A percentile compares a stretch with the other conserved stretches of the same genome.
These are phyloP conservation scores for Globisporangium nunn DNA, from an alignment of 352 stramenopile genomes.

Conservation along the genomic window DNA sequence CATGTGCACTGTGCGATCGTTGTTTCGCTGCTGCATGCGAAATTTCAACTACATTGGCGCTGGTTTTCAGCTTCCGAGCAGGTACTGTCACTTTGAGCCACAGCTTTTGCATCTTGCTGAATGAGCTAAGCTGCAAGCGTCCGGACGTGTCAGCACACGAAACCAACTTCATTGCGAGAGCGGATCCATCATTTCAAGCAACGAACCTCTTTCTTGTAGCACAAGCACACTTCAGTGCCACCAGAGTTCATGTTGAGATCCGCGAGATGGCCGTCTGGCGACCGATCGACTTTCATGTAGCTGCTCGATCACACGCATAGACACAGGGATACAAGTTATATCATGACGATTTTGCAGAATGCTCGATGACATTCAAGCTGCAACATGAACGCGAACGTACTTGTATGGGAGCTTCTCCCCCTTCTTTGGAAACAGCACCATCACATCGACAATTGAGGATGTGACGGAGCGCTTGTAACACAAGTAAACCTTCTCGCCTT, in stretches of 20 bases:
- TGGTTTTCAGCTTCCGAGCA: not conserved
- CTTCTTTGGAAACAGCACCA: conserved; percentile 74
- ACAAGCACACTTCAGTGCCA: conserved; percentile 67
- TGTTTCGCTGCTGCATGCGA: not conserved
- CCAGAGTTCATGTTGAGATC: conserved; percentile 71
- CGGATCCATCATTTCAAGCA: not conserved
- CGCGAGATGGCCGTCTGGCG: conserved; percentile 52
- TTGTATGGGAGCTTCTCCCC: conserved; percentile 78
- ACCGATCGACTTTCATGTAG: conserved; percentile 73
- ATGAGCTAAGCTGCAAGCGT: conserved; percentile 17
- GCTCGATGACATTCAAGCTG: no score
- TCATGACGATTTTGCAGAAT: not conserved
- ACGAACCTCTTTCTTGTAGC: conserved; percentile 77
- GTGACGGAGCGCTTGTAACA: conserved; percentile 65
- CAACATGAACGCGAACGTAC: conserved; percentile 17
- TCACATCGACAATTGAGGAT: conserved; percentile 58
- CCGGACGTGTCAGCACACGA: not conserved
- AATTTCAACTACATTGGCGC: no score
- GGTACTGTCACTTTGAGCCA: conserved; percentile 28
- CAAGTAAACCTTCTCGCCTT: conserved; percentile 77
- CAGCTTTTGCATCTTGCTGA: conserved; percentile 31
- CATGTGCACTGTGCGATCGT: not conserved
- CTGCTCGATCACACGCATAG: conserved; percentile 15
- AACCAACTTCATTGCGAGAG: not conserved
- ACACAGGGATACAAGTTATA: not conserved